Evolutionary conservation across 352 stramenopile genomes (phyloP).

Genomic region (Pythium aristosporum): DNA sequence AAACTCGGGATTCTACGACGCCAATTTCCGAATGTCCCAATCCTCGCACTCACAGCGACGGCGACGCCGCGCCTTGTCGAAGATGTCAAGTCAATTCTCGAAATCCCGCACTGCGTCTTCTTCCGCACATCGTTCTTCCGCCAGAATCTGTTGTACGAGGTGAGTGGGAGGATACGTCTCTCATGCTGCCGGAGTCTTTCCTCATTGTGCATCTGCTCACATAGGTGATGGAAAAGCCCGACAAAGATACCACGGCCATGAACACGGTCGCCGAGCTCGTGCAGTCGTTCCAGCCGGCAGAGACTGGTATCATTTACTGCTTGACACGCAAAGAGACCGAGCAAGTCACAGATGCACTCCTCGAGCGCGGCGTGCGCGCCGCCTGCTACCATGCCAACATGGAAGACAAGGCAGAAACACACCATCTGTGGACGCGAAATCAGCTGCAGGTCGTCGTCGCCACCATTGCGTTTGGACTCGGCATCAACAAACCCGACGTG

Average conservation of each 20-base stretch:
- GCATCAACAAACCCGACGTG: constrained; percentile 94
- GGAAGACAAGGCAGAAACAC: constrained; percentile 66
- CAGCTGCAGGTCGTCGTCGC: constrained; percentile 88
- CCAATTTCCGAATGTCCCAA: constrained; percentile 88
- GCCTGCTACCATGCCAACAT: constrained; percentile 89
- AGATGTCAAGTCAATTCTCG: constrained; percentile 74
- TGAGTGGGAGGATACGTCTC: constrained; percentile 29
- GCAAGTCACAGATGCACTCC: constrained; percentile 78
- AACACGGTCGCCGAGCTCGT: constrained; percentile 81
- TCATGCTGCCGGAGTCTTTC: no score
- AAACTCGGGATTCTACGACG: constrained; percentile 90
- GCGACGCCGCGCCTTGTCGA: constrained; percentile 70
- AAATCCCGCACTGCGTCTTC: constrained; percentile 75
- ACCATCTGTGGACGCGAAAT: constrained; percentile 54
- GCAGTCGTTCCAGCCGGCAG: constrained; percentile 42
- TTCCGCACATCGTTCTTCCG: constrained; percentile 91
- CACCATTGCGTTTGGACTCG: constrained; percentile 93
- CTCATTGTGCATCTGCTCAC: neutral
- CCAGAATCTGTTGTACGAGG: constrained; percentile 90
- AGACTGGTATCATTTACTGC: constrained; percentile 92
- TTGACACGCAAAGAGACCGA: constrained; percentile 91
- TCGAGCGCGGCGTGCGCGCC: constrained; percentile 67
- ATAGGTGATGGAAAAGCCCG: constrained; percentile 48
- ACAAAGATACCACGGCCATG: constrained; percentile 45
- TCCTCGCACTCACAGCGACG: constrained; percentile 91